These are phyloP conservation scores for Tricholoma matsutake DNA, from an alignment of 768 basidiomycete genomes.

Conservation along the genomic window DNA sequence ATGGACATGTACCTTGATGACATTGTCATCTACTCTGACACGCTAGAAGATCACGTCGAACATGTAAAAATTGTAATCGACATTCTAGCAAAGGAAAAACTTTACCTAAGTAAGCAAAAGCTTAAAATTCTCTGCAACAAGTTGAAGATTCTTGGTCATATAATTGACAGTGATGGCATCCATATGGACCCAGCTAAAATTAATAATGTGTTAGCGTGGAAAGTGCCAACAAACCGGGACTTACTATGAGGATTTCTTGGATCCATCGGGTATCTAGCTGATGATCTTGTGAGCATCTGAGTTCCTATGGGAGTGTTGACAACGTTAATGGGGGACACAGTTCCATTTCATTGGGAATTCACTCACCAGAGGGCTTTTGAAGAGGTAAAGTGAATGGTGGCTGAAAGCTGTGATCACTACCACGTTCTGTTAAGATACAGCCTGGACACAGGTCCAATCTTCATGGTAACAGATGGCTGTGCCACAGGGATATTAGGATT, in stretches of 20 bases:
- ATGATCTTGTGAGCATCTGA: too few species aligned
- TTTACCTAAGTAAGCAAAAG: conserved; percentile 31
- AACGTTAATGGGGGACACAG: conserved; percentile 6
- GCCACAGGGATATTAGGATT: conserved; percentile 13
- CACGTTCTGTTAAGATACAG: conserved; percentile 12
- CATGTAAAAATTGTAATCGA: conserved; percentile 14
- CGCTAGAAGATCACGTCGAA: conserved; percentile 7
- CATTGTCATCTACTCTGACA: conserved; percentile 10
- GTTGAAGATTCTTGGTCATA: conserved; percentile 25
- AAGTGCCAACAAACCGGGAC: too few species aligned
- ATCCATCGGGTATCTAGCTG: too few species aligned
- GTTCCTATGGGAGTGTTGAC: too few species aligned
- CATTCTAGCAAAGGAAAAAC: conserved; percentile 22
- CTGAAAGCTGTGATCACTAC: background rate
- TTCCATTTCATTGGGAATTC: conserved; percentile 10
- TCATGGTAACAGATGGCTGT: conserved; percentile 19
- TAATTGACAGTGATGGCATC: conserved; percentile 22
- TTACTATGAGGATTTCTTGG: too few species aligned
- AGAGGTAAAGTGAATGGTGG: conserved; percentile 19
- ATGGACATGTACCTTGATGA: conserved; percentile 11
- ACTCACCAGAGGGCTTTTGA: conserved; percentile 21
- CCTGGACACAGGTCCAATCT: conserved; percentile 6
- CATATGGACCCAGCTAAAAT: conserved; percentile 35
- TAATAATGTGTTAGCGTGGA: conserved; percentile 21
- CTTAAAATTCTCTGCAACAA: conserved; percentile 22